Conservation (phyloP, 352 stramenopile genomes). For the Nothophytophthora sp. region DNA sequence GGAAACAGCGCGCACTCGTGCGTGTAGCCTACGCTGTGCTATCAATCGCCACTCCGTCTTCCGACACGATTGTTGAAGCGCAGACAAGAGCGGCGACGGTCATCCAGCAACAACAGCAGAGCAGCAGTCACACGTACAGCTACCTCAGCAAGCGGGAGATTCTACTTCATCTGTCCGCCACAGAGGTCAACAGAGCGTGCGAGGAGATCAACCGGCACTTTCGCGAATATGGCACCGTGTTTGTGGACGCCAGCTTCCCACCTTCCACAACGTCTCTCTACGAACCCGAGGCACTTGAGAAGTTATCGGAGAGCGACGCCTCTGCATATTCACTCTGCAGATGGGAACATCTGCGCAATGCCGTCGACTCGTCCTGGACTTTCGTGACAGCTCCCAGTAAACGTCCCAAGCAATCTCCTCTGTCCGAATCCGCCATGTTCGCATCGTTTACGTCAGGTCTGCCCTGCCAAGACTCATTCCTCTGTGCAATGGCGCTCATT, state of each 20-base stretch:
- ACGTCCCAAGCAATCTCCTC: neutral
- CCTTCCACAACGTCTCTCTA: constrained; percentile 12
- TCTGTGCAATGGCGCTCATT: constrained; percentile 31
- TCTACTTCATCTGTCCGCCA: constrained; percentile 3
- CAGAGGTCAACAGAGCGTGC: constrained; percentile 12
- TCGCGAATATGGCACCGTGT: constrained; percentile 17
- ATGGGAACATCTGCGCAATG: constrained; percentile 32
- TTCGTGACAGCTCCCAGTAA: constrained; percentile 11
- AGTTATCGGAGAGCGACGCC: constrained; percentile 13
- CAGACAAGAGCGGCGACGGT: constrained; percentile 1
- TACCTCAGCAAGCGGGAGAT: constrained; percentile 17
- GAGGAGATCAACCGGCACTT: constrained; percentile 45
- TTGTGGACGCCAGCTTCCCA: constrained; percentile 46
- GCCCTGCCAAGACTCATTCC: constrained; percentile 32
- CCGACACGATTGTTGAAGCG: constrained; percentile 7
- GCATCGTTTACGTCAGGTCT: constrained; percentile 22
- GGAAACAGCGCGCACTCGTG: constrained; percentile 38
- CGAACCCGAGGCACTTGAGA: neutral
- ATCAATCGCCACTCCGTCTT: constrained; percentile 7
- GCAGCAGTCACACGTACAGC: constrained; percentile 11
- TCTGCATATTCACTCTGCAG: constrained; percentile 20
- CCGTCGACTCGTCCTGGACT: constrained; percentile 26
- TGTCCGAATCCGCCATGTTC: neutral
- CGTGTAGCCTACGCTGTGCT: constrained; percentile 37
- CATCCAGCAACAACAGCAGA: constrained; percentile 7